Evolutionary conservation across 1,284 basidiomycete genomes (phyloP), one percentile per base, ranked within the genome.

Genomic region (Pseudozyma pruni): DNA sequence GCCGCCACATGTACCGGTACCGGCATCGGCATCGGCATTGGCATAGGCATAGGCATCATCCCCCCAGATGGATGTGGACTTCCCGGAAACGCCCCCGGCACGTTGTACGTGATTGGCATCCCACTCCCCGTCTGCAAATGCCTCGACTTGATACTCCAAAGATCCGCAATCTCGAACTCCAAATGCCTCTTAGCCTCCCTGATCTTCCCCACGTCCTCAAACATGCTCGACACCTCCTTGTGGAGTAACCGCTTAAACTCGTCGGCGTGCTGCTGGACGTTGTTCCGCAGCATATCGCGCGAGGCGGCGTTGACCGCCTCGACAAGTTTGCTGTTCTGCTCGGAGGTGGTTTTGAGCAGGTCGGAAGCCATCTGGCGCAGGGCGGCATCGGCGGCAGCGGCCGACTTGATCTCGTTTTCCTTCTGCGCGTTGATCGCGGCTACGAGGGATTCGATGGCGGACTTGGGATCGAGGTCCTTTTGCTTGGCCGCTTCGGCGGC

Each of bases 141-240:
- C 3, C 62, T 20, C 8, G 35, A 45, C 55, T 78, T 78, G 52
- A 78, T 75, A 22, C 57, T 45, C 64, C 76, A 79, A 23, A 79
- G 49, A 43, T 79, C 76, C 0, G 74, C 68, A 34, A 79, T 77
- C 39, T 79, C 76, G 20, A 60, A 54, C 54, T 79, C 76, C 27
- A 79, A 42, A 23, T 60, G 58, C 4, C 72, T 32, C 38, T 79
- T 79, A 6, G 68, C 69, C 48, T 79, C 75, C 4, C 76, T 52
- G 19, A 79, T 79, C 70, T 72, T 75, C 33, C 75, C 76, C 8
- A 79, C 75, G 31, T 79, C 76, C 20, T 79, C 75, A 68, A 79
- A 76, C 76, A 79, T 79, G 8, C 53, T 55, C 16, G 41, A 58
- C 11, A 79, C 71, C 50, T 77, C 73, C 22, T 60, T 44, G 47